Evolutionary conservation across 2,329 filamentous ascomycete genomes (phyloP).

Genomic region (Colletotrichum sp.): DNA sequence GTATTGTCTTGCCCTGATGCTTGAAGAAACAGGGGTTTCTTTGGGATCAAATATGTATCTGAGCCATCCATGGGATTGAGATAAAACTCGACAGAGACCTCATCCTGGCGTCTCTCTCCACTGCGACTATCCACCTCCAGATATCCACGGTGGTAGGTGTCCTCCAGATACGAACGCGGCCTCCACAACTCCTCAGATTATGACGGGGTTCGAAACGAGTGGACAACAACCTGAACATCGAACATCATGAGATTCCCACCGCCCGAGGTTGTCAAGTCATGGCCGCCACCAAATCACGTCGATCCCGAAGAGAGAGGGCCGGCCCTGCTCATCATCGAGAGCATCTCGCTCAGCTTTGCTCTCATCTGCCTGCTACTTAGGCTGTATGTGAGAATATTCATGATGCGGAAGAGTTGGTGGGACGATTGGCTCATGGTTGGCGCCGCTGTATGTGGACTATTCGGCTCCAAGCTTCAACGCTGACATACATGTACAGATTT

Average conservation of each 20-base stretch:
- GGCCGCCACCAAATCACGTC: background rate
- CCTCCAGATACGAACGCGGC: background rate
- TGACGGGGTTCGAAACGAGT: background rate
- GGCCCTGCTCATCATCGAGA: constrained; percentile 40
- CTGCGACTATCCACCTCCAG: background rate
- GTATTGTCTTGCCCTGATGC: background rate
- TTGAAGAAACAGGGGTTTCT: background rate
- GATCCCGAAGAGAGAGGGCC: constrained; percentile 14
- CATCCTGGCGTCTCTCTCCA: background rate
- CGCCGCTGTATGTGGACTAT: constrained; percentile 33
- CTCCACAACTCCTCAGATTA: background rate
- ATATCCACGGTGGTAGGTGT: background rate
- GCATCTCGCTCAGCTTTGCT: constrained; percentile 37
- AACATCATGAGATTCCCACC: background rate
- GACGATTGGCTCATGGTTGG: constrained; percentile 49
- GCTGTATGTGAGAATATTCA: constrained; percentile 40
- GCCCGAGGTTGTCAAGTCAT: background rate
- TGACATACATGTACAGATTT: constrained; percentile 26
- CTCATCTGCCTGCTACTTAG: constrained; percentile 38
- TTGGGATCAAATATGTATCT: background rate
- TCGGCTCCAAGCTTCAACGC: background rate
- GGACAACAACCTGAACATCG: background rate
- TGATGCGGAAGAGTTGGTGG: constrained; percentile 36
- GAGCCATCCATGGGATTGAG: background rate
- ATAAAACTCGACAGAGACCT: background rate